Conservation (phyloP, 2,329 filamentous ascomycete genomes). For the Monosporascus sp. region DNA sequence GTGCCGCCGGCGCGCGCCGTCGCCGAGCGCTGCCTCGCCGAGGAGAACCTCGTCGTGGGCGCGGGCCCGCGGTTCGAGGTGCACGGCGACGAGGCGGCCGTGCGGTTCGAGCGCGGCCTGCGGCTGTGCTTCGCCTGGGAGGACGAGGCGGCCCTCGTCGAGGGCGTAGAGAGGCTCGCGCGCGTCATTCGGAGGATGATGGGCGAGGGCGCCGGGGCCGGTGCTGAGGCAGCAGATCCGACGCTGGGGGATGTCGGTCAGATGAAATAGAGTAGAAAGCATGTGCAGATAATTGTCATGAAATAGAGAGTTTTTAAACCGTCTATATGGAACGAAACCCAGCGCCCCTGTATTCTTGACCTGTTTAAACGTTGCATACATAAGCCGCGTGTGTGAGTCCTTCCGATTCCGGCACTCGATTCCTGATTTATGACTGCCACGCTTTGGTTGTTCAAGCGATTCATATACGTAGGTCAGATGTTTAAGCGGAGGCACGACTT, state of each 20-base stretch:
- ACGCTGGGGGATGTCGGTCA: not conserved
- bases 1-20: constrained; percentile 49
- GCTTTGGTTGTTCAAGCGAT: no score
- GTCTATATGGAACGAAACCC: no score
- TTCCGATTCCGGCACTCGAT: no score
- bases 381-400: no score
- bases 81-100: constrained; percentile 45
- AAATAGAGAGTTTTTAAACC: not conserved
- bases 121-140: constrained; percentile 71
- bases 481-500: no score
- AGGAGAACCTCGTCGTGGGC: constrained; percentile 64
- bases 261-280: not conserved
- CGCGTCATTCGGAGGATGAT: constrained; percentile 26
- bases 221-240: not conserved
- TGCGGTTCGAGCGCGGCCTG: constrained; percentile 54
- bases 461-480: no score
- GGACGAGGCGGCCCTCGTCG: constrained; percentile 56
- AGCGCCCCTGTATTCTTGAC: no score
- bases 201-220: not conserved
- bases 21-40: constrained; percentile 49
- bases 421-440: no score
- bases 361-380: no score
- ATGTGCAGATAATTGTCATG: not conserved
- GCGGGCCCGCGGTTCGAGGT: constrained; percentile 67
- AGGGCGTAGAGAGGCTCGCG: constrained; percentile 62